phyloP scores from a whole-genome alignment of 345 rosid species.

The Melastoma malabathricum region DNA sequence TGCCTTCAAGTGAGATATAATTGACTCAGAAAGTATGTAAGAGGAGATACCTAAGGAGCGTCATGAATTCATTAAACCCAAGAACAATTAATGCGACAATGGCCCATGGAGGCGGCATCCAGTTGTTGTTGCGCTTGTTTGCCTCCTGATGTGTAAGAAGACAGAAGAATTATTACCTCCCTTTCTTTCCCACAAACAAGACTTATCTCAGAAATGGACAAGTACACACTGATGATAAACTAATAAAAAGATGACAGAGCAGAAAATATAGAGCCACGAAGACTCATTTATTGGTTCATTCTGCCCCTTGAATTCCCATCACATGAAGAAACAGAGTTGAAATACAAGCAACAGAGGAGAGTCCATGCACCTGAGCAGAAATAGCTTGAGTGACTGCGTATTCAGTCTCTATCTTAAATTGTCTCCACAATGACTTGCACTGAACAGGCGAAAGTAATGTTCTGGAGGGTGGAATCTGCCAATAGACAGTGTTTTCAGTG shows the following conservation, averaged over 20 bases:
- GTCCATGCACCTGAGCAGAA: slow-evolving; percentile 75
- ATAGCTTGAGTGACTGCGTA: slow-evolving; percentile 90
- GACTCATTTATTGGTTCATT: too few species aligned
- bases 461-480: slow-evolving; percentile 60
- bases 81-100: slow-evolving; percentile 65
- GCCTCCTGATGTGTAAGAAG: slow-evolving; percentile 64
- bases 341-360: not conserved
- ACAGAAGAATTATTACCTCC: not conserved
- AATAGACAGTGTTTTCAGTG: slow-evolving; percentile 3
- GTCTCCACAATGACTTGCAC: slow-evolving; percentile 97
- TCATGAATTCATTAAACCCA: slow-evolving; percentile 98
- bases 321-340: too few species aligned
- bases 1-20: too few species aligned
- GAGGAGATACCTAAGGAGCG: slow-evolving; percentile 60
- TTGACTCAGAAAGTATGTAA: too few species aligned
- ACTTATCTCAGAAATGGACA: too few species aligned
- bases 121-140: slow-evolving; percentile 79
- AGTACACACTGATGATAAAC: too few species aligned
- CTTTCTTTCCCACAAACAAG: not conserved
- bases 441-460: slow-evolving; percentile 94
- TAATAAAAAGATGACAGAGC: too few species aligned
- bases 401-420: slow-evolving; percentile 89
- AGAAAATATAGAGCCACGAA: too few species aligned
- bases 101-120: slow-evolving; percentile 99
- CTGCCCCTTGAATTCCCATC: too few species aligned